Percentiles rank a stretch among this genome's conserved stretches.
phyloP scores from a whole-genome alignment of 106 monocot genomes.

The Dendrobium chrysotoxum region DNA sequence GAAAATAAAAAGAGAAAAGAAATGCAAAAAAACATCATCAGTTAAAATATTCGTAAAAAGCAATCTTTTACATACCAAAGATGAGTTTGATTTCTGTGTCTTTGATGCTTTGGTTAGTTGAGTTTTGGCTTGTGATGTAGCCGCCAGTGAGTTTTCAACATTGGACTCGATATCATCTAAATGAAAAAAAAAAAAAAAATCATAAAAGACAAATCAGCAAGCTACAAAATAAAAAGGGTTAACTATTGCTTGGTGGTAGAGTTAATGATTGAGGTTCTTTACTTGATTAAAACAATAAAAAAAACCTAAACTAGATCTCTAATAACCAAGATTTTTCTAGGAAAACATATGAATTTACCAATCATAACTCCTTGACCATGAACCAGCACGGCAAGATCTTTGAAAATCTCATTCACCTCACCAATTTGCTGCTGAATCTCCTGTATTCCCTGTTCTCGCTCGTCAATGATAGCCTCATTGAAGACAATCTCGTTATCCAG shows the following conservation, averaged over 20 bases:
- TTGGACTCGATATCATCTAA: conserved; percentile 75
- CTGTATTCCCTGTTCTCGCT: conserved; percentile 85
- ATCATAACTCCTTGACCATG: conserved; percentile 78
- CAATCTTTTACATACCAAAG: conserved; percentile 42
- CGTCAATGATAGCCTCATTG: conserved; percentile 94
- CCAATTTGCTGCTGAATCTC: conserved; percentile 91
- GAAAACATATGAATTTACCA: conserved; percentile 26
- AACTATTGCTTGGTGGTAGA: too few relatives aligned
- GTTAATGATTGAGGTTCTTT: too few relatives aligned
- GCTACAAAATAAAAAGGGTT: not conserved
- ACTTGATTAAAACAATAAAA: too few relatives aligned
- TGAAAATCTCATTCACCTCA: conserved; percentile 88
- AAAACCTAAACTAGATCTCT: too few relatives aligned
- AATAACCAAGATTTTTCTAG: not conserved
- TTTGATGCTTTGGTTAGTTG: conserved; percentile 73
- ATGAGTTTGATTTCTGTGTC: conserved; percentile 73
- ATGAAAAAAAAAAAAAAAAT: not conserved
- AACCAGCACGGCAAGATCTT: conserved; percentile 73
- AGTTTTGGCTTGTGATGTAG: conserved; percentile 54
- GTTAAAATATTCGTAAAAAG: not conserved
- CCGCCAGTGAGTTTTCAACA: conserved; percentile 54
- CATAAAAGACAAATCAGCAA: not conserved
- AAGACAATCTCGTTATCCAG: conserved; percentile 84
- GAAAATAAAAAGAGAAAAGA: not conserved
- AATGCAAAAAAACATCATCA: not conserved